Base-by-base conservation (phyloP, 2,329 filamentous ascomycete species). In the Clarireedia monteithiana region DNA sequence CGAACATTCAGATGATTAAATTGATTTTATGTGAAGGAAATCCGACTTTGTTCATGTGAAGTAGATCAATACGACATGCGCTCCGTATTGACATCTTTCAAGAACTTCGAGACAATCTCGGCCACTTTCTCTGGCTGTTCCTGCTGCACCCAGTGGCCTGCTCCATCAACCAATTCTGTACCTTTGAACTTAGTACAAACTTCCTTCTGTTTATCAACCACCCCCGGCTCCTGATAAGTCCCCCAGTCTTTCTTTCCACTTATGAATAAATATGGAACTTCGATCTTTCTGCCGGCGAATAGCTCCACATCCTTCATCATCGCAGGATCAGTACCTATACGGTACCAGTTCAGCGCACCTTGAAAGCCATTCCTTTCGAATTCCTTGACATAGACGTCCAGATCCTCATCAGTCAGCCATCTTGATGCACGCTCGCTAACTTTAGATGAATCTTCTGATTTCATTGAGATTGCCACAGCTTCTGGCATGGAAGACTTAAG, bases 61-160 rank as follows among this genome's bases (percentile, higher is more conserved):
- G 15, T 17, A 5, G 20, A 26, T 48, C 34, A 62, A 57, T 56
- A 60, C 20, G 53, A 52, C 1, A 56, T 49, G 2, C 27, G 23
- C 17, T 59, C 55, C 23, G 17, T 56, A 30, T 59, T 62, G 1
- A 57, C 30, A 17, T 58, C 56, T 17, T 50, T 52, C 55, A 68
- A 57, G 44, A 83, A 77, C 9, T 65, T 67, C 59, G 76, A 57
- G 40, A 83, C 70, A 56, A 74, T 73, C 52, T 73, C 66, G 0
- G 74, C 70, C 7, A 84, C 80, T 53, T 71, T 74, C 61, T 79
- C 75, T 1, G 82, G 78, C 65, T 81, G 74, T 67, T 88, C 84
- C 68, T 87, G 82, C 65, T 85, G 83, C 38, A 85, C 78, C 85
- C 85, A 88, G 71, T 88, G 85, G 0, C 85, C 85, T 4, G 83